phyloP scores from a whole-genome alignment of 352 stramenopile species.

The Achlya hypogyna region DNA sequence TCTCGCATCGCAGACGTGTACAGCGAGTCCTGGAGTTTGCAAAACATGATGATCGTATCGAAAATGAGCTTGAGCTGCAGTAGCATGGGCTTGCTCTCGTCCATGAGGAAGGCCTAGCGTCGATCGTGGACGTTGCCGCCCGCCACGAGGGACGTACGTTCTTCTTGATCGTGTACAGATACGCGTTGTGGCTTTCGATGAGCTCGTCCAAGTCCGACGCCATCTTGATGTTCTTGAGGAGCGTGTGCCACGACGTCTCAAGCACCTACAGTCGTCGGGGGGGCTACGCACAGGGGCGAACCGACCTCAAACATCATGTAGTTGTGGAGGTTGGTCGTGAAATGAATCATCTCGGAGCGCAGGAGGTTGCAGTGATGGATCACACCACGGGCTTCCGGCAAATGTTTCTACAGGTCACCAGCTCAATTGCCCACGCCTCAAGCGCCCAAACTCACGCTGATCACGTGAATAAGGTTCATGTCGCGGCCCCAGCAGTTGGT shows the following conservation, averaged over 20 bases:
- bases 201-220: constrained; percentile 92
- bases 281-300: not conserved
- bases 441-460: constrained; percentile 48
- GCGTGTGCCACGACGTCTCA: constrained; percentile 89
- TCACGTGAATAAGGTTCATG: constrained; percentile 91
- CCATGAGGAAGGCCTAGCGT: constrained; percentile 71
- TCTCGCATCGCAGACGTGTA: constrained; percentile 71
- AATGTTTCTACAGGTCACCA: constrained; percentile 34
- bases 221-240: constrained; percentile 84
- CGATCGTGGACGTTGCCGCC: not conserved
- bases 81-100: constrained; percentile 59
- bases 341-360: constrained; percentile 97
- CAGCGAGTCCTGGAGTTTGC: constrained; percentile 68
- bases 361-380: constrained; percentile 92
- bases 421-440: not conserved
- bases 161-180: constrained; percentile 87
- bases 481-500: constrained; percentile 95
- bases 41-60: constrained; percentile 72
- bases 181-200: constrained; percentile 93
- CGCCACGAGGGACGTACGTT: constrained; percentile 37
- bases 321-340: constrained; percentile 95
- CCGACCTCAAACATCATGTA: constrained; percentile 98
- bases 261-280: constrained; percentile 44
- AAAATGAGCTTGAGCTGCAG: constrained; percentile 77
- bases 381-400: constrained; percentile 48